Conservation (phyloP, 2,329 filamentous ascomycete genomes). For the Aspergillus ochraceoroseus region DNA sequence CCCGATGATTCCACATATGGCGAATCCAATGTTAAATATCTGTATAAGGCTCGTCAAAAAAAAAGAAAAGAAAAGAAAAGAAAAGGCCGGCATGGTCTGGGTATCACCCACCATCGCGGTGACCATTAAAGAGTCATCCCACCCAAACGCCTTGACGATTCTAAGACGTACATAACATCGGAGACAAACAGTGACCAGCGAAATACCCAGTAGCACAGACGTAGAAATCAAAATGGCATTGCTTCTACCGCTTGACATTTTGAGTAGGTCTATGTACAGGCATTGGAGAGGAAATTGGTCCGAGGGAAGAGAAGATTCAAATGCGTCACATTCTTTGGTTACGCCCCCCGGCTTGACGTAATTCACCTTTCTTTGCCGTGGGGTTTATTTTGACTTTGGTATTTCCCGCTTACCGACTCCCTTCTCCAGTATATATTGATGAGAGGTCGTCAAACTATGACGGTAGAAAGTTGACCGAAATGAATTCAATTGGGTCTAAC, state of each 20-base stretch:
- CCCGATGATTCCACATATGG: constrained; percentile 27
- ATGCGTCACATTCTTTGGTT: too few relatives aligned
- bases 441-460: too few relatives aligned
- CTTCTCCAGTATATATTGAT: too few relatives aligned
- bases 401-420: too few relatives aligned
- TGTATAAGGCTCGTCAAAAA: constrained; percentile 10
- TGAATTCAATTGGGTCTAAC: too few relatives aligned
- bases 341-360: too few relatives aligned
- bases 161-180: constrained; percentile 28
- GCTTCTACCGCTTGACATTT: not conserved
- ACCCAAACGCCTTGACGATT: constrained; percentile 27
- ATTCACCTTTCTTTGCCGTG: too few relatives aligned
- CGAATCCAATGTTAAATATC: constrained; percentile 27
- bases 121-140: constrained; percentile 30
- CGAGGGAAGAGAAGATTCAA: too few relatives aligned
- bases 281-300: too few relatives aligned
- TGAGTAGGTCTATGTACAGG: too few relatives aligned
- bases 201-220: constrained; percentile 23
- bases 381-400: too few relatives aligned
- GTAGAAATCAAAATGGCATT: constrained; percentile 1
- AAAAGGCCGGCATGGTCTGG: not conserved
- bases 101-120: constrained; percentile 21
- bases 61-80: constrained; percentile 21
- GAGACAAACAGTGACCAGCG: constrained; percentile 21
- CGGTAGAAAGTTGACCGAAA: too few relatives aligned